Conservation (phyloP, 495 filamentous ascomycete species). For the Evernia prunastri region DNA sequence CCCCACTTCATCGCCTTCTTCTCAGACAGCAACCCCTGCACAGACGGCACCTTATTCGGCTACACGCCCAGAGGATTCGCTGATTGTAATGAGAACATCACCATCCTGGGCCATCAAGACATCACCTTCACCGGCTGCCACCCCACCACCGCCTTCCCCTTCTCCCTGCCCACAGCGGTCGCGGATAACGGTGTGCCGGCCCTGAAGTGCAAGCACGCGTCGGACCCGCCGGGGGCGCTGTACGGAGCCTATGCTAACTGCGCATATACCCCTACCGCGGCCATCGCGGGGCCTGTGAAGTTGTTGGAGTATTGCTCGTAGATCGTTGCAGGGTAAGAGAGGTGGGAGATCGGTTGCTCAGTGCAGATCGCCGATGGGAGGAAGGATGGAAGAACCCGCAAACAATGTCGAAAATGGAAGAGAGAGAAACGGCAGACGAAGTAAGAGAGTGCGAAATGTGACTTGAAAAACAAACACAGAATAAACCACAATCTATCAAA, state of each 20-base stretch:
- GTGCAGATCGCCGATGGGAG: neutral
- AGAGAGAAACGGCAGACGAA: neutral
- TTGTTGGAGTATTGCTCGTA: neutral
- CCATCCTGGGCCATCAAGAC: neutral
- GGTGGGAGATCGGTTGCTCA: neutral
- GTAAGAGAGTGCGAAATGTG: neutral
- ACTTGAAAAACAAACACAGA: too few species aligned
- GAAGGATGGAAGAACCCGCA: neutral
- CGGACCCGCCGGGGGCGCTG: neutral
- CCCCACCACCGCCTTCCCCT: neutral
- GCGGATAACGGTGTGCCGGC: neutral
- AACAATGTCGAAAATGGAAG: neutral
- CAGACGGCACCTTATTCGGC: neutral
- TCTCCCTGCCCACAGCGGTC: neutral
- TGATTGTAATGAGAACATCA: neutral
- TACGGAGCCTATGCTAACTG: neutral
- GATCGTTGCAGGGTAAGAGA: neutral
- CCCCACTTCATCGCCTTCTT: neutral
- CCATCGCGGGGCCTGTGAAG: neutral
- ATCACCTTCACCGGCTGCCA: slow-evolving; percentile 1
- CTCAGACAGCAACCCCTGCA: slow-evolving; percentile 1
- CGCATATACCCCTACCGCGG: neutral
- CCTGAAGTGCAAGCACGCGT: neutral
- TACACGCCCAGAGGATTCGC: neutral
- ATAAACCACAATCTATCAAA: too few species aligned